These are phyloP conservation scores for Venturia asperata DNA, from an alignment of 2,329 filamentous ascomycete species.

Conservation along the genomic window DNA sequence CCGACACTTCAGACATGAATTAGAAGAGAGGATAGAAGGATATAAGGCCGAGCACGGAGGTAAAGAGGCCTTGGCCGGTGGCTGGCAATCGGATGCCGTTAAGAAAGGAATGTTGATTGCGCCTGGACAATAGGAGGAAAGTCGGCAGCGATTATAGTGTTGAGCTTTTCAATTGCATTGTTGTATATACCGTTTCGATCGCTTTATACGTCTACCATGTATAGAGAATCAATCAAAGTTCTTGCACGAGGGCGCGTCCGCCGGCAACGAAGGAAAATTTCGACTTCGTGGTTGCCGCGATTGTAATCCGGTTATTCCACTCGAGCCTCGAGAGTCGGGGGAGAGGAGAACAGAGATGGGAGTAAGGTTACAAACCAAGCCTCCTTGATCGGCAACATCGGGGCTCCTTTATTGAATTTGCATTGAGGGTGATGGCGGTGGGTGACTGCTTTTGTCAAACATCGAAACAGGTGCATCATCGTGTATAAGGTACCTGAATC, in stretches of 20 bases:
- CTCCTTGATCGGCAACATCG: no score
- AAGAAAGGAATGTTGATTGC: conserved; percentile 77
- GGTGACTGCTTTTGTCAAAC: no score
- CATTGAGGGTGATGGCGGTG: no score
- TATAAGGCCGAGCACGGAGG: conserved; percentile 69
- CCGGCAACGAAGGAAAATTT: not conserved
- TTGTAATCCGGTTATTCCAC: no score
- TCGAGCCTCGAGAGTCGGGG: no score
- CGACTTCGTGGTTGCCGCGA: not conserved
- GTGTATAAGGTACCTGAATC: no score
- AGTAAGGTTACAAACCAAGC: no score
- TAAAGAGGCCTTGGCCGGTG: conserved; percentile 65
- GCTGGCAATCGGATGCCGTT: conserved; percentile 70
- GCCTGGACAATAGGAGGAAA: conserved; percentile 66
- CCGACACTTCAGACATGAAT: conserved; percentile 92
- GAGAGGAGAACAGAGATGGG: no score
- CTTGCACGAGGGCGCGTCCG: not conserved
- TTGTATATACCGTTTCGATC: conserved; percentile 11
- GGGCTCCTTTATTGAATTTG: no score
- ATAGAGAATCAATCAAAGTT: not conserved
- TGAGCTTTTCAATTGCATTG: not conserved
- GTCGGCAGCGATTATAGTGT: not conserved
- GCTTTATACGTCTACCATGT: not conserved
- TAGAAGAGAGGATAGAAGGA: conserved; percentile 83
- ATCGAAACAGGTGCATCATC: no score